A percentile compares a stretch with the other conserved stretches of the same genome.
Conservation (phyloP, 1,284 basidiomycete genomes). For the Malassezia yamatoensis region DNA sequence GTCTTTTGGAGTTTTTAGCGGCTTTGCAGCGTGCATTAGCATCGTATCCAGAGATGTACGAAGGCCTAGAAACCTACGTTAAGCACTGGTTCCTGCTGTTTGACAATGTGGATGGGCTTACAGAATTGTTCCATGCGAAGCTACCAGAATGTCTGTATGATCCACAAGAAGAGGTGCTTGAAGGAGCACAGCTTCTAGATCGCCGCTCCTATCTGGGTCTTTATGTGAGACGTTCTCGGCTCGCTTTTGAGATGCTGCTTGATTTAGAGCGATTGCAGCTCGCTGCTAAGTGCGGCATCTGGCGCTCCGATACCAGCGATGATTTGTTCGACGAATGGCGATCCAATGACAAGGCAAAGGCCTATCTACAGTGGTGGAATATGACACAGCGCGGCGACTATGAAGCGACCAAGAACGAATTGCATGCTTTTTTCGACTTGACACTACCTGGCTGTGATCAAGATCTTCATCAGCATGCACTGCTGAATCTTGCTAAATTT, state of each 20-base stretch:
- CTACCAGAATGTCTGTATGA: conserved; percentile 10
- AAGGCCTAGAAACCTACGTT: background rate
- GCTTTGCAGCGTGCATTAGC: background rate
- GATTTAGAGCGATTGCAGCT: conserved; percentile 11
- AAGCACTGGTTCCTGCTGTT: background rate
- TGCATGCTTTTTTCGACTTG: conserved; percentile 16
- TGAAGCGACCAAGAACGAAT: conserved; percentile 1
- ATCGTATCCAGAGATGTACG: background rate
- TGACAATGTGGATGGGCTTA: conserved; percentile 8
- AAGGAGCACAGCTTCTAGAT: conserved; percentile 1
- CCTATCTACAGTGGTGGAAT: conserved; percentile 8
- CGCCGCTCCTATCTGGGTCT: conserved; percentile 16
- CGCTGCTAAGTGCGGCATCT: background rate
- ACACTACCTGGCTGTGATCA: conserved; percentile 18
- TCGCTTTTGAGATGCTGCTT: conserved; percentile 15
- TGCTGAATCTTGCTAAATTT: conserved; percentile 16
- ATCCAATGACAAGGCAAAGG: background rate
- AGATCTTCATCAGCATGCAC: conserved; percentile 17
- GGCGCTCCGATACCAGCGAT: conserved; percentile 3
- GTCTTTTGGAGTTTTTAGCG: background rate
- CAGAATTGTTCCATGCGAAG: conserved; percentile 7
- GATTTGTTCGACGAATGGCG: conserved; percentile 8
- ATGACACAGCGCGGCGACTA: conserved; percentile 11
- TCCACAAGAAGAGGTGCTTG: background rate
- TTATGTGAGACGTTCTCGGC: conserved; percentile 13